Base-by-base conservation (phyloP, 2,329 filamentous ascomycete genomes). In the Pseudocercospora crystallina region DNA sequence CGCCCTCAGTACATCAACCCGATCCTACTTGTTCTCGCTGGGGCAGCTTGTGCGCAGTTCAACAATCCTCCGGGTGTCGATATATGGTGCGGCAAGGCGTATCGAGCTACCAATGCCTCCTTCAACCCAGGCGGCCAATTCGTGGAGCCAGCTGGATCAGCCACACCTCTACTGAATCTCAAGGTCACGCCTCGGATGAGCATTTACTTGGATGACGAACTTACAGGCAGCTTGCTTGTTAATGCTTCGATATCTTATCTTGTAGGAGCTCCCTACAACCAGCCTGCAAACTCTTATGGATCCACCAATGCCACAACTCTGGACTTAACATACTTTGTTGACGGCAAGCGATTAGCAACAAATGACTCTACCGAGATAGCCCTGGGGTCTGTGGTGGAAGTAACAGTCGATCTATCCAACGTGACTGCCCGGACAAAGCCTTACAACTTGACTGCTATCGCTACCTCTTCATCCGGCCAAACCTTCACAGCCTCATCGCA, bases 41-140 rank as follows among this genome's bases (percentile, higher is more conserved):
- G 10, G 36, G 7, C 9, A 9, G 38, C 39, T 20, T 43, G 12
- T 10, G 44, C 44, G 7, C 52, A 56, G 26, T 59, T 59, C 42
- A 59, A 59, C 46, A 59, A 57, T 37, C 53, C 53, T 32, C 43
- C 69, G 38, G 71, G 72, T 5, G 73, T 76, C 12, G 71, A 75
- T 47, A 73, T 73, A n/a, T 76, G 73, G 73, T 75, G 75, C 57
- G 75, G 75, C 8, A 78, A 78, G 54, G 73, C 73, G 7, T 78
- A 77, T 59, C 17, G 54, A 38, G 49, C 52, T 3, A 50, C 44
- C 42, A 73, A 77, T 57, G 66, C 68, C 4, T 72, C 73, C 0
- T 71, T 77, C 52, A 67, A 76, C 50, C 76, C 76, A 0, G 75
- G 74, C 17, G 77, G 77, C 20, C 69, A 71, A 61, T 70, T 79